Base-by-base conservation (phyloP, 192 early-diverging fungal species). In the Spizellomyces punctatus region DNA sequence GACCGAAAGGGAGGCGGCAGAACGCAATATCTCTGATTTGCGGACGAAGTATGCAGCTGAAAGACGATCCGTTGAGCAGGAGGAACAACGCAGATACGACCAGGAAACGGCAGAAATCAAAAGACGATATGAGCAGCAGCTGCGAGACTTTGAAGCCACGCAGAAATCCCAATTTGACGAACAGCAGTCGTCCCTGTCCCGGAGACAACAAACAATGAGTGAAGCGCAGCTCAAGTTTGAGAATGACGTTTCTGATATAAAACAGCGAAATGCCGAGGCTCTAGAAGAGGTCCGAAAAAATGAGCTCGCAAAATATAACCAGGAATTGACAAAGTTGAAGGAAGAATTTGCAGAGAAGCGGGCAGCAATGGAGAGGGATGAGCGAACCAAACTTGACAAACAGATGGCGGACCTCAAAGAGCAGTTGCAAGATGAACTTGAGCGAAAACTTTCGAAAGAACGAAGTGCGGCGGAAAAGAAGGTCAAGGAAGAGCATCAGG, bases 401-500 rank as follows among this genome's bases (percentile, higher is more conserved):
- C 61, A 17, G 10, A 14, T 41, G 27, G 14, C 43, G 6, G 61
- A 36, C 4, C 27, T 47, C 42, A 21, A 46, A 8, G 46, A 62
- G 17, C 42, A 41, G 10, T 9, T 71, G 10, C 59, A 41, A 12
- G 21, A 61, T 17, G 59, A 41, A 61, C 12, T 27, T 4, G 10
- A 61, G 12, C 12, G 4, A 19, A 61, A 61, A 0, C 0, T 19
- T 17, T 27, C 2, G 14, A 61, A 61, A 61, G 12, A 12, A 17
- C 59, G 59, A 41, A 22, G n/a, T 14, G 59, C 14, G 21, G 12
- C 27, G 59, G 59, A 61, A 61, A 27, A 12, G 10, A 17, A 10
- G 8, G 59, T 57, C 41, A 41, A 64, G 70, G 70, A 72, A 36
- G 50, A 72, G 22, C 61, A 72, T 45, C 19, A 7, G 22, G 19